A percentile compares a stretch with the other conserved stretches of the same genome.
Conservation (phyloP, 176 grass and related monocot genomes). For the Aegilops umbellulata region DNA sequence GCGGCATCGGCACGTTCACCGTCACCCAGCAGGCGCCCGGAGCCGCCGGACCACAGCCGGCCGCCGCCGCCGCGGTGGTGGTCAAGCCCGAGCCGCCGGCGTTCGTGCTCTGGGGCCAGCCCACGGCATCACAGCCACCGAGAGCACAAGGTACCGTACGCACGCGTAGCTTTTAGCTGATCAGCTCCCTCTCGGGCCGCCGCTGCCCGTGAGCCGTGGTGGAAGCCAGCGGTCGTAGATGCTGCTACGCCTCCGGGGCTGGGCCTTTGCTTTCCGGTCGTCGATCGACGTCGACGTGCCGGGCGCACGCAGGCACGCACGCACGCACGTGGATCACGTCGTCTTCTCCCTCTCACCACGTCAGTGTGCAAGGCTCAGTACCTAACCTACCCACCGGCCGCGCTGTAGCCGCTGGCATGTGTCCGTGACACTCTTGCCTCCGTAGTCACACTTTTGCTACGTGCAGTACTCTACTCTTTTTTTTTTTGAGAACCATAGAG, state of each 20-base stretch:
- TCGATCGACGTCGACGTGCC: background rate
- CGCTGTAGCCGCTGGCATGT: background rate
- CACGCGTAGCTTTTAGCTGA: background rate
- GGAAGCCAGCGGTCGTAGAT: background rate
- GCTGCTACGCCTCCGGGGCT: background rate
- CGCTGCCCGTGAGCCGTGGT: background rate
- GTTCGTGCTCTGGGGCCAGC: constrained; percentile 59
- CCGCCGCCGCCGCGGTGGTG: background rate
- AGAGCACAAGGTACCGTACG: constrained; percentile 47
- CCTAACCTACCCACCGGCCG: background rate
- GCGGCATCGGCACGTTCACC: constrained; percentile 68
- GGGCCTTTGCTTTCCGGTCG: background rate
- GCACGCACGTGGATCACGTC: background rate
- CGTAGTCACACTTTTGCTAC: background rate
- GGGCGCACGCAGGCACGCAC: background rate
- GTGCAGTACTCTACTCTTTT: no score
- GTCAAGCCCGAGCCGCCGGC: constrained; percentile 48
- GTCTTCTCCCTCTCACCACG: background rate
- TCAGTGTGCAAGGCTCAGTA: background rate
- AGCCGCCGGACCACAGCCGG: constrained; percentile 17
- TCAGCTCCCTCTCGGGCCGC: background rate
- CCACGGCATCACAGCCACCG: constrained; percentile 9
- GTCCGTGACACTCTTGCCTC: background rate
- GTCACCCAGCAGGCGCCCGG: constrained; percentile 56
- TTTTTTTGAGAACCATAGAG: background rate